Percentiles rank a stretch among this genome's conserved stretches.
These are phyloP conservation scores for Vitis hybrid DNA, from an alignment of 177 flowering plant species.

Conservation along the genomic window DNA sequence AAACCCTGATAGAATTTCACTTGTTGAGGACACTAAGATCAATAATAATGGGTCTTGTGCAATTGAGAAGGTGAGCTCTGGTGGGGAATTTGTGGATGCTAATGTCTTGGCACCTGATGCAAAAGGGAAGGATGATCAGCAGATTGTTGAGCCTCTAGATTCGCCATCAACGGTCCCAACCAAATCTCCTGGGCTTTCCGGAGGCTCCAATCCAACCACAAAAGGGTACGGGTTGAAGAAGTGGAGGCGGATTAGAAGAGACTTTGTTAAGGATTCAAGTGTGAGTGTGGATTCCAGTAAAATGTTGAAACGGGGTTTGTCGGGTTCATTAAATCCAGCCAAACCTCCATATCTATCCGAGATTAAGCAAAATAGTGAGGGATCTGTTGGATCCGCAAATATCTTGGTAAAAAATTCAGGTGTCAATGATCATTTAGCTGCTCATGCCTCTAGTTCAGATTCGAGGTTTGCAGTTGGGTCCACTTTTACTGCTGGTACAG, in stretches of 20 bases:
- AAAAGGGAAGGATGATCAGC: slow-evolving; percentile 24
- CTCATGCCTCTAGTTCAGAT: slow-evolving; percentile 32
- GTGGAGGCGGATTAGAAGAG: slow-evolving; percentile 76
- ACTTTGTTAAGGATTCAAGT: slow-evolving; percentile 34
- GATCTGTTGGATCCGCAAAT: slow-evolving; percentile 47
- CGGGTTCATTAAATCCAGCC: slow-evolving; percentile 20
- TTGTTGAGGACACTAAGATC: slow-evolving; percentile 19
- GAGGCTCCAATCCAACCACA: slow-evolving; percentile 18
- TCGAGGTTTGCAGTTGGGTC: slow-evolving; percentile 36
- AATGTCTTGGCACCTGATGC: not conserved
- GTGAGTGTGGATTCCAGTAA: slow-evolving; percentile 36
- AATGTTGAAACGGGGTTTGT: slow-evolving; percentile 46
- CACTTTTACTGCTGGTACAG: slow-evolving; percentile 36
- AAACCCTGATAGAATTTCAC: slow-evolving; percentile 2
- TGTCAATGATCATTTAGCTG: slow-evolving; percentile 12
- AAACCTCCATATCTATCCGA: slow-evolving; percentile 25
- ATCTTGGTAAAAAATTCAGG: slow-evolving; percentile 19
- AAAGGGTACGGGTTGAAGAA: slow-evolving; percentile 81
- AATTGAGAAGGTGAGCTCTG: slow-evolving; percentile 8
- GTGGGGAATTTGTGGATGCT: not conserved
- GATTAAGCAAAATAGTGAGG: slow-evolving; percentile 34
- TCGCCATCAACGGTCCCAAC: slow-evolving; percentile 5
- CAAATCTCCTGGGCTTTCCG: slow-evolving; percentile 23
- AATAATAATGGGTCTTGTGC: slow-evolving; percentile 29
- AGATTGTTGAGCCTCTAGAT: slow-evolving; percentile 15